Evolutionary conservation across 805 yeast genomes (phyloP), one percentile per base, ranked within the genome.

Genomic region (Metschnikowia picachoensis): DNA sequence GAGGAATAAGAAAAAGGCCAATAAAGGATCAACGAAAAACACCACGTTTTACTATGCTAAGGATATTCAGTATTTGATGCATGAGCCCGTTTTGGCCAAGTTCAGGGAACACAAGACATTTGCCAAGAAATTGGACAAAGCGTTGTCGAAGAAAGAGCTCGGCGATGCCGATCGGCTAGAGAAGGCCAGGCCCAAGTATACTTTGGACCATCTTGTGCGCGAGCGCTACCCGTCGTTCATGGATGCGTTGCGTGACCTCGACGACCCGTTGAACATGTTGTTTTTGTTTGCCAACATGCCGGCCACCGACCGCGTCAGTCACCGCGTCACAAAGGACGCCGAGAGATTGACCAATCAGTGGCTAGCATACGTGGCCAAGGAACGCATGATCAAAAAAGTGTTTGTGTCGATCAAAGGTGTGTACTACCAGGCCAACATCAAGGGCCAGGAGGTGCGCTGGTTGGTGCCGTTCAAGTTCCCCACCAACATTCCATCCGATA

Each of bases 341-440:
- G 88, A 83, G 58, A 77, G 77, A 50, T 77, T 94, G 58, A 84
- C 96, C 60, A 87, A 87, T 67, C 96, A 94, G 66, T 94, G 99
- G 98, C 76, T 86, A 65, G 98, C 98, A 0, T 92, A 77, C 64
- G 85, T 92, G 47, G 88, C 98, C 12, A 83, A 83, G 58, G 95
- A 92, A 65, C 78, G 90, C 60, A 71, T 82, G 31, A 70, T 94
- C 56, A 80, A 83, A 57, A 94, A 92, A 66, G 96, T 90, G 13
- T 94, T 94, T 70, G 97, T 94, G 33, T 86, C 96, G 40, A 92
- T 94, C 62, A 94, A 94, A 68, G 99, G 99, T 72, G 95, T 92
- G 14, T 94, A 94, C 68, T 94, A 92, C 64, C 89, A 90, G 65
- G 98, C 97, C 30, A 79, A 65, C 51, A 82, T 94, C 39, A 83